These are phyloP conservation scores for Neurospora hispaniola DNA, from an alignment of 495 filamentous ascomycete genomes.

Conservation along the genomic window DNA sequence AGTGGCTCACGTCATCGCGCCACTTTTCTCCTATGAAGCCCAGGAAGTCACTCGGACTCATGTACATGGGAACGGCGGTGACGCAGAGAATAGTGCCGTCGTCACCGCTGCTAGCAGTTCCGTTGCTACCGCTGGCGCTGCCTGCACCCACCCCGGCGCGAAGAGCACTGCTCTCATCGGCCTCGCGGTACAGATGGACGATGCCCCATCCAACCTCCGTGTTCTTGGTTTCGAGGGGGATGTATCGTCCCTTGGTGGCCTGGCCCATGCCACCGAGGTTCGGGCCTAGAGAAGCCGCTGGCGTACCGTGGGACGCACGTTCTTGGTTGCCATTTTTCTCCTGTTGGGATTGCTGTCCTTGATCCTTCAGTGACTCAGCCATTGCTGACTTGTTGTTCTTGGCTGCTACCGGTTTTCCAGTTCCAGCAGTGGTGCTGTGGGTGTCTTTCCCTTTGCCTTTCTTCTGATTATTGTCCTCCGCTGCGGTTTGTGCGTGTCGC, in stretches of 20 bases:
- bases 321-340: background rate
- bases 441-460: slow-evolving; percentile 1
- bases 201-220: slow-evolving; percentile 86
- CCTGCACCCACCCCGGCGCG: slow-evolving; percentile 4
- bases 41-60: slow-evolving; percentile 82
- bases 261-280: slow-evolving; percentile 33
- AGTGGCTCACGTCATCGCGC: slow-evolving; percentile 81
- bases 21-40: slow-evolving; percentile 89
- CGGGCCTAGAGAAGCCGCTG: slow-evolving; percentile 32
- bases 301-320: slow-evolving; percentile 12
- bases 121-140: slow-evolving; percentile 5
- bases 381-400: slow-evolving; percentile 7
- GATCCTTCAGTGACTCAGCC: slow-evolving; percentile 7
- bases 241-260: slow-evolving; percentile 62
- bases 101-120: slow-evolving; percentile 13
- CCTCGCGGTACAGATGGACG: slow-evolving; percentile 87
- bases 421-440: background rate
- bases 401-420: background rate
- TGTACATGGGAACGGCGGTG: slow-evolving; percentile 85
- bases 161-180: slow-evolving; percentile 45
- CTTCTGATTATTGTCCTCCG: background rate
- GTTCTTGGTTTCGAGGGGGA: slow-evolving; percentile 62
- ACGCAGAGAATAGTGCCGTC: slow-evolving; percentile 76
- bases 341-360: background rate
- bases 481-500: background rate